phyloP scores from a whole-genome alignment of 2,329 filamentous ascomycete genomes.

The Sporothrix brasiliensis region DNA sequence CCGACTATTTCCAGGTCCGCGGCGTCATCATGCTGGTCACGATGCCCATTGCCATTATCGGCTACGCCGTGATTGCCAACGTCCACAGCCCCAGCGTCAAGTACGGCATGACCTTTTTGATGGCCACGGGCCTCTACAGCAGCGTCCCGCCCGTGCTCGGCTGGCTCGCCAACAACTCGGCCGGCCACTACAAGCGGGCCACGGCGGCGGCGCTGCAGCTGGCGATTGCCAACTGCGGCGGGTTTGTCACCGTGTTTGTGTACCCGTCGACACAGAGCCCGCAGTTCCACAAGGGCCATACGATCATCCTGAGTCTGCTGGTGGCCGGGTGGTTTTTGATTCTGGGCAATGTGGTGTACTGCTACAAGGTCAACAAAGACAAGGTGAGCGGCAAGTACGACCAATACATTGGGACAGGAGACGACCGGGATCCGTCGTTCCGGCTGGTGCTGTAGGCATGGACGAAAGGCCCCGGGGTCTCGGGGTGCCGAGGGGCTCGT shows the following conservation, averaged over 20 bases:
- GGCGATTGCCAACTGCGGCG: slow-evolving; percentile 67
- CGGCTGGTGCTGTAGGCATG: slow-evolving; percentile 57
- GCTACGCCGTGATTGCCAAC: slow-evolving; percentile 66
- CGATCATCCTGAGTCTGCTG: slow-evolving; percentile 61
- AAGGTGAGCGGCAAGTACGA: slow-evolving; percentile 63
- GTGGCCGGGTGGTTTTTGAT: slow-evolving; percentile 67
- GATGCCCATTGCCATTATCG: slow-evolving; percentile 65
- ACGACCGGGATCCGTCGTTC: slow-evolving; percentile 66
- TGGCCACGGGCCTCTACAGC: slow-evolving; percentile 66
- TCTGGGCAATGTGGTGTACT: slow-evolving; percentile 63
- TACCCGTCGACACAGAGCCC: slow-evolving; percentile 59
- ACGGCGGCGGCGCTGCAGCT: slow-evolving; percentile 68
- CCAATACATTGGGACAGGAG: slow-evolving; percentile 58
- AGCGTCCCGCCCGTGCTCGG: slow-evolving; percentile 64
- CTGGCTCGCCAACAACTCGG: slow-evolving; percentile 69
- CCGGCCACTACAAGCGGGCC: slow-evolving; percentile 70
- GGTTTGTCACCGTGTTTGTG: slow-evolving; percentile 58
- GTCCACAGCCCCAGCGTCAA: slow-evolving; percentile 54
- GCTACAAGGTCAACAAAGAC: slow-evolving; percentile 64
- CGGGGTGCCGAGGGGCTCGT: no score
- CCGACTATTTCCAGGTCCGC: slow-evolving; percentile 62
- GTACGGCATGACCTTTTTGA: slow-evolving; percentile 69
- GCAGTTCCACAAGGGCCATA: slow-evolving; percentile 63
- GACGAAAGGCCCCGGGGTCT: neutral
- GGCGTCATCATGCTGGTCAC: slow-evolving; percentile 65